phyloP scores from a whole-genome alignment of 176 grass and related monocot species.

The Raddia distichophylla region DNA sequence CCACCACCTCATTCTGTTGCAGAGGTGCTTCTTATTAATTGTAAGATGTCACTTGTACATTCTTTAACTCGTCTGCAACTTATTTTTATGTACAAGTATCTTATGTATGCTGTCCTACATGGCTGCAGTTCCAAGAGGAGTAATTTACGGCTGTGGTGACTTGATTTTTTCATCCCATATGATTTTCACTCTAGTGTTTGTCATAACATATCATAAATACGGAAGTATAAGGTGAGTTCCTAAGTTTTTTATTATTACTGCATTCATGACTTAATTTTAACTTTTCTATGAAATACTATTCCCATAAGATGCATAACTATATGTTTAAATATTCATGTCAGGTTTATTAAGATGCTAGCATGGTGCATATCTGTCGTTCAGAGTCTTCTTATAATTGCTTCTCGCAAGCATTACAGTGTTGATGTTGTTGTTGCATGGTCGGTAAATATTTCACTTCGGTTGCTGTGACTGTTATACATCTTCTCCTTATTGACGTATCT shows the following conservation, averaged over 20 bases:
- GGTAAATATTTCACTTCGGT: slow-evolving; percentile 10
- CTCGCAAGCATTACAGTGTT: slow-evolving; percentile 92
- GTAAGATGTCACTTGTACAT: slow-evolving; percentile 35
- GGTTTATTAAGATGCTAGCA: slow-evolving; percentile 66
- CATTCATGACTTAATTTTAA: background rate
- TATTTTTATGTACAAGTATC: background rate
- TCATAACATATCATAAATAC: slow-evolving; percentile 85
- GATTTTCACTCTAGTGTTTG: slow-evolving; percentile 88
- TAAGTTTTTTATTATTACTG: background rate
- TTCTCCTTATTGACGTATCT: slow-evolving; percentile 1
- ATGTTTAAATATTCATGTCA: slow-evolving; percentile 9
- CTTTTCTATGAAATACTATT: background rate
- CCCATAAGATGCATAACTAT: background rate
- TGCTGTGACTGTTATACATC: background rate
- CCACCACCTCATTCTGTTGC: slow-evolving; percentile 60
- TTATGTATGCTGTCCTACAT: slow-evolving; percentile 13
- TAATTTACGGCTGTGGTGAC: slow-evolving; percentile 90
- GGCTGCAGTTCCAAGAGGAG: slow-evolving; percentile 68
- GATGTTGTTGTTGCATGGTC: slow-evolving; percentile 93
- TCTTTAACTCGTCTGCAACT: slow-evolving; percentile 18
- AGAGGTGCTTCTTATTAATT: slow-evolving; percentile 83
- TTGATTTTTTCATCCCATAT: slow-evolving; percentile 97
- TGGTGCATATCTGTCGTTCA: slow-evolving; percentile 71
- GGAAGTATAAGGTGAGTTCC: slow-evolving; percentile 56
- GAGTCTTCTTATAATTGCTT: slow-evolving; percentile 83